A percentile compares a stretch with the other conserved stretches of the same genome.
Conservation (phyloP, 2,329 filamentous ascomycete genomes). For the Venturia effusa region DNA sequence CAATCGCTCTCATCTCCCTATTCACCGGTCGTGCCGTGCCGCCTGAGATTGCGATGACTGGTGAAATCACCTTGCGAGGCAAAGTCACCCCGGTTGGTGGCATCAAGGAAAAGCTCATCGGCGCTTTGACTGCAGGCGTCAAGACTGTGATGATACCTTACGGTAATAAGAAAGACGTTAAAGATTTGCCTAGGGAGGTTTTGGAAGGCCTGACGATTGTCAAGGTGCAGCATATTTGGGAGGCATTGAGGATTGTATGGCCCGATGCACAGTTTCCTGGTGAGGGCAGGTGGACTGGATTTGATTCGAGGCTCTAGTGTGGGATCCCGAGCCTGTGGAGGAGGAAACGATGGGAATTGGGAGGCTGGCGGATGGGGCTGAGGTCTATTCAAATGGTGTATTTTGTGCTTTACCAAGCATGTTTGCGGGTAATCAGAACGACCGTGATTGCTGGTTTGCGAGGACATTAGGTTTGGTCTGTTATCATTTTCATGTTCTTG, state of each 20-base stretch:
- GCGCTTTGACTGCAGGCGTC: constrained; percentile 82
- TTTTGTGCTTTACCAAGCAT: no score
- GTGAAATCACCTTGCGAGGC: constrained; percentile 68
- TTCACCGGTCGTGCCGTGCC: constrained; percentile 81
- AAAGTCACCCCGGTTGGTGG: constrained; percentile 89
- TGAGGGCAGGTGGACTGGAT: constrained; percentile 54
- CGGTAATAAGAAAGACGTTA: constrained; percentile 84
- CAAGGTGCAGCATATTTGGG: constrained; percentile 90
- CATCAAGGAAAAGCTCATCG: constrained; percentile 98
- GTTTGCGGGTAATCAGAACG: no score
- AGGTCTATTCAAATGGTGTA: no score
- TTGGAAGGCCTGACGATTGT: constrained; percentile 78
- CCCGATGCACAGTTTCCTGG: constrained; percentile 78
- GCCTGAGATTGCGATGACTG: constrained; percentile 90
- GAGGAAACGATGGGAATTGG: no score
- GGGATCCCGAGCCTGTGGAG: no score
- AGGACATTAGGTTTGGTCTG: no score
- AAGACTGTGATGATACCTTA: constrained; percentile 85
- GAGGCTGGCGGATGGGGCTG: no score
- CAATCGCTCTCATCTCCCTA: constrained; percentile 81
- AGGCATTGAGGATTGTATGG: constrained; percentile 85
- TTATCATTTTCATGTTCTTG: no score
- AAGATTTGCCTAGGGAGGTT: constrained; percentile 84
- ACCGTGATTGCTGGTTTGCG: no score
- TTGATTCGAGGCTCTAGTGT: constrained; percentile 44